Conservation (phyloP, 352 stramenopile species). For the Globisporangium nunn region DNA sequence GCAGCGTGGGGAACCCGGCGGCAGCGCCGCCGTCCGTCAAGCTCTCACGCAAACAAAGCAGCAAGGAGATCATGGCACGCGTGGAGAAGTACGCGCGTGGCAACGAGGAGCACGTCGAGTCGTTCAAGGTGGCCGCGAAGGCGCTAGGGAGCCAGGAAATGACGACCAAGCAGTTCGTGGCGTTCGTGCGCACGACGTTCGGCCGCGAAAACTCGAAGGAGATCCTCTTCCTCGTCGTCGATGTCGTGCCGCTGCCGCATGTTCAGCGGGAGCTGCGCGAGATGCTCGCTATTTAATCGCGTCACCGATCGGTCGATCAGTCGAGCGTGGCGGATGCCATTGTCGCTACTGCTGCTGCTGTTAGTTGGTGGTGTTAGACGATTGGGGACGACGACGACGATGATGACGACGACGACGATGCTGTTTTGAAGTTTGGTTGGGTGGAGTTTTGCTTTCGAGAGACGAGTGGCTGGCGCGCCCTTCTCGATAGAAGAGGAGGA, state of each 20-base stretch:
- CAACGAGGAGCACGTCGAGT: conserved; percentile 33
- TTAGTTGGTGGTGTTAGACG: too few species aligned
- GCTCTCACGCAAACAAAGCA: conserved; percentile 49
- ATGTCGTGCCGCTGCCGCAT: conserved; percentile 51
- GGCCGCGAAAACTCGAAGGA: conserved; percentile 42
- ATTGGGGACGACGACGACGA: too few species aligned
- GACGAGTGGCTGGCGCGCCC: neutral
- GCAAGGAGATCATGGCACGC: conserved; percentile 59
- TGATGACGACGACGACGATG: neutral
- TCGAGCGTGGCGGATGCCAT: too few species aligned
- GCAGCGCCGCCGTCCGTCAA: conserved; percentile 11
- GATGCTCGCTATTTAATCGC: conserved; percentile 39
- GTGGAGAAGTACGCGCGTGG: conserved; percentile 46
- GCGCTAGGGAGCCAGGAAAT: conserved; percentile 68
- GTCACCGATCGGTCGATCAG: too few species aligned
- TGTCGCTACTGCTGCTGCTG: neutral
- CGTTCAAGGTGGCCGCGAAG: conserved; percentile 68
- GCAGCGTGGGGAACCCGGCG: conserved; percentile 14
- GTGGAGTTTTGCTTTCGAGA: conserved; percentile 2
- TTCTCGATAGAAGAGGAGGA: conserved; percentile 12
- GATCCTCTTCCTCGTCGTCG: conserved; percentile 55
- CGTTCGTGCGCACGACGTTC: conserved; percentile 52
- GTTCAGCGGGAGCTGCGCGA: conserved; percentile 53
- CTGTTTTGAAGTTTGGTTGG: conserved; percentile 3
- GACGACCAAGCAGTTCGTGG: conserved; percentile 50